Percentiles rank a stretch among this genome's conserved stretches.
phyloP scores from a whole-genome alignment of 345 rosid species.

The Eucalyptus paniculata region DNA sequence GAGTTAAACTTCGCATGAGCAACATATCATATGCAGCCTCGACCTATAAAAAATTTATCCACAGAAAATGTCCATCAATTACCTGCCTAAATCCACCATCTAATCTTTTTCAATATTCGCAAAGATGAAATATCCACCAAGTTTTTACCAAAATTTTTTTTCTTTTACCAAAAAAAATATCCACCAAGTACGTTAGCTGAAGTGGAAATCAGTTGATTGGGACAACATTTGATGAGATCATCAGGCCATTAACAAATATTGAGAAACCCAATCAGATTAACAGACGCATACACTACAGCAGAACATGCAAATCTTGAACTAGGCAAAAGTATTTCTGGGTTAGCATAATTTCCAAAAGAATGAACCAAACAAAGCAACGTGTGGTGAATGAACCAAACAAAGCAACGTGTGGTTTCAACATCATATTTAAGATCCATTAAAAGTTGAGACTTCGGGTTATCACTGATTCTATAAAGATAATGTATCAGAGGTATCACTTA shows the following conservation, averaged over 20 bases:
- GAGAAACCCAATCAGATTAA: background rate
- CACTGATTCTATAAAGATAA: background rate
- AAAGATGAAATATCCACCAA: background rate
- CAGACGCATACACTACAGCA: background rate
- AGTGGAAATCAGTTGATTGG: background rate
- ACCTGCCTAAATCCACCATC: background rate
- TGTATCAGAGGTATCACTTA: background rate
- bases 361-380: background rate
- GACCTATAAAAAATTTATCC: slow-evolving; percentile 28
- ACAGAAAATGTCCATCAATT: background rate
- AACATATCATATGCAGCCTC: slow-evolving; percentile 98
- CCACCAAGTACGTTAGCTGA: background rate
- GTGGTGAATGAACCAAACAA: too few species aligned
- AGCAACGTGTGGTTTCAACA: background rate
- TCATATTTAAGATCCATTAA: background rate
- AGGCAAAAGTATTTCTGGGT: background rate
- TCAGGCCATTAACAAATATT: background rate
- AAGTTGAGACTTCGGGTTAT: background rate
- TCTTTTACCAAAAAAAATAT: background rate
- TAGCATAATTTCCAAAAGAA: background rate
- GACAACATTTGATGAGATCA: background rate
- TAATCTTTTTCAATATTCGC: background rate
- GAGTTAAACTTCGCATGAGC: slow-evolving; percentile 90
- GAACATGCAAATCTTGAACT: background rate
- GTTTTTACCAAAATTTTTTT: too few species aligned